A percentile compares a stretch with the other conserved stretches of the same genome.
phyloP scores from a whole-genome alignment of 192 early-diverging fungal species.

The Ambispora gerdemannii region DNA sequence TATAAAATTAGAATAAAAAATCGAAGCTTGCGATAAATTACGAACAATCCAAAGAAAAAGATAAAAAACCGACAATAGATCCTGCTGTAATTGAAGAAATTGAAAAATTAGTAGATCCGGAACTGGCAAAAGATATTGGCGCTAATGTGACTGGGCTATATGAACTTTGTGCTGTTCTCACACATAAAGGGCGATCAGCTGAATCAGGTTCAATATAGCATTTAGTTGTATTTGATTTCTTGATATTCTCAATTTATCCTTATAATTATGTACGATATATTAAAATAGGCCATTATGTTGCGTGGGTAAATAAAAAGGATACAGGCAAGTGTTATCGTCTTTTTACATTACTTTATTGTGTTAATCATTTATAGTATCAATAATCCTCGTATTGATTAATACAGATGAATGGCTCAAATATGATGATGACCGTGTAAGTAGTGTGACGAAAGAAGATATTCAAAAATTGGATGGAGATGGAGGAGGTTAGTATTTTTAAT shows the following conservation, averaged over 20 bases:
- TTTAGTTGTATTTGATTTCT: not conserved
- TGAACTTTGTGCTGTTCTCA: conserved; percentile 90
- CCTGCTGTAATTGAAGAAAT: conserved; percentile 31
- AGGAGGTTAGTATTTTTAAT: conserved; percentile 36
- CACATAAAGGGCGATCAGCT: conserved; percentile 90
- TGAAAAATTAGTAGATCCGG: conserved; percentile 59
- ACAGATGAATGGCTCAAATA: conserved; percentile 80
- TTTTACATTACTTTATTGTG: not conserved
- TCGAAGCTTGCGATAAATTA: conserved; percentile 28
- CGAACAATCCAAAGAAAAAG: not conserved
- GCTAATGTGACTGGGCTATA: conserved; percentile 87
- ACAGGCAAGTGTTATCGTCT: no score
- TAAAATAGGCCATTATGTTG: conserved; percentile 76
- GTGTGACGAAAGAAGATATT: conserved; percentile 82
- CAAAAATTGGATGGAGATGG: conserved; percentile 89
- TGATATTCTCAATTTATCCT: not conserved
- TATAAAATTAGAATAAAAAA: conserved; percentile 23
- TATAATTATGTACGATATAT: not conserved
- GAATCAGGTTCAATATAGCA: conserved; percentile 69
- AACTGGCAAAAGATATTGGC: conserved; percentile 75
- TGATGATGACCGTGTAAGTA: conserved; percentile 93
- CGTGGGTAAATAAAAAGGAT: conserved; percentile 82
- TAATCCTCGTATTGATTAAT: conserved; percentile 9
- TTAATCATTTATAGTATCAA: not conserved
- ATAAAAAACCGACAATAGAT: conserved; percentile 34